Evolutionary conservation across 768 basidiomycete genomes (phyloP).

Genomic region (Tremella fuciformis): DNA sequence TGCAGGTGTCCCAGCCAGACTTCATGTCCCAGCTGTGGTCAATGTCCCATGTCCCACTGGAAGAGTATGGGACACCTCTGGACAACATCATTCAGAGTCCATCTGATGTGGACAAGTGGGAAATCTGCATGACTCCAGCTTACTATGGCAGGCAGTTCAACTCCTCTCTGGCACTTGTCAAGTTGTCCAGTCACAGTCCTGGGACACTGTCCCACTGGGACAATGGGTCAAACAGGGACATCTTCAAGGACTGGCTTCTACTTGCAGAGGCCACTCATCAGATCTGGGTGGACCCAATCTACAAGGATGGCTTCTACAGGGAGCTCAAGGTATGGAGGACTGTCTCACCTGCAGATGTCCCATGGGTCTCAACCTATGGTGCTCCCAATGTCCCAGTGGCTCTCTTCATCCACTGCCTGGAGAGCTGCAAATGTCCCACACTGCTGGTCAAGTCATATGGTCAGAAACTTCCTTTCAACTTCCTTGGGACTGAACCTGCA

Average conservation of each 20-base stretch:
- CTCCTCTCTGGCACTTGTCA: neutral
- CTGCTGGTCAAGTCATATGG: conserved; percentile 24
- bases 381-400: conserved; percentile 11
- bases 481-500: conserved; percentile 18
- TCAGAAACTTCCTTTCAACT: conserved; percentile 23
- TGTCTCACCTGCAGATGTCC: conserved; percentile 4
- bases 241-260: neutral
- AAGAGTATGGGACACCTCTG: too few relatives aligned
- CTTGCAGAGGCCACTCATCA: neutral
- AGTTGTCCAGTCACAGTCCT: neutral
- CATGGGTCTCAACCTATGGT: conserved; percentile 11
- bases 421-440: conserved; percentile 9
- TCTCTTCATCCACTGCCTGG: conserved; percentile 24
- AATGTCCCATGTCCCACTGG: too few relatives aligned
- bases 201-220: too few relatives aligned
- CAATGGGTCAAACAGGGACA: neutral
- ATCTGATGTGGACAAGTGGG: neutral
- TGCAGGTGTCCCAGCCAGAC: too few relatives aligned
- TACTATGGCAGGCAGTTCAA: neutral
- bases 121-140: neutral
- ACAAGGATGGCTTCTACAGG: too few relatives aligned
- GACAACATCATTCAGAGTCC: too few relatives aligned
- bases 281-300: conserved; percentile 1
- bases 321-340: neutral
- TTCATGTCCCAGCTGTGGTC: too few relatives aligned